These are phyloP conservation scores for Cyberlindnera suaveolens DNA, from an alignment of 805 yeast genomes.

Conservation along the genomic window DNA sequence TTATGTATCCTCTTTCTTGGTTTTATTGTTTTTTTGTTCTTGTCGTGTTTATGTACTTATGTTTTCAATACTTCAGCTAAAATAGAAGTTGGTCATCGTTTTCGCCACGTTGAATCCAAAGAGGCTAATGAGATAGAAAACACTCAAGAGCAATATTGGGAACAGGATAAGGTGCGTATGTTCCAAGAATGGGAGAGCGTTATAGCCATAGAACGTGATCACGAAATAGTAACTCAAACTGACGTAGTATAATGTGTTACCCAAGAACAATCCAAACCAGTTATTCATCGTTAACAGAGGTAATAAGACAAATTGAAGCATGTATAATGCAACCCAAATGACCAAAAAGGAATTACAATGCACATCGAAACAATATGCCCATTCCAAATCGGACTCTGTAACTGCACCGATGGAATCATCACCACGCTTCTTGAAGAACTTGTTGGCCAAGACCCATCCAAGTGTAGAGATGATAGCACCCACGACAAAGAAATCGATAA, in stretches of 20 bases:
- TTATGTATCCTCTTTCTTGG: neutral
- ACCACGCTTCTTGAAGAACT: slow-evolving; percentile 43
- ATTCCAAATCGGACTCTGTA: slow-evolving; percentile 52
- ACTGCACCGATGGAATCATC: slow-evolving; percentile 23
- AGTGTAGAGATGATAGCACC: slow-evolving; percentile 67
- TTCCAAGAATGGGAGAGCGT: slow-evolving; percentile 62
- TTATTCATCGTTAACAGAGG: slow-evolving; percentile 64
- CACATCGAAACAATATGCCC: slow-evolving; percentile 93
- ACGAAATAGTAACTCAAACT: slow-evolving; percentile 72
- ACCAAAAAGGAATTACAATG: slow-evolving; percentile 87
- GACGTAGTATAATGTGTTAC: slow-evolving; percentile 70
- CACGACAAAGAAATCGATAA: slow-evolving; percentile 68
- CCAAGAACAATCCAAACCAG: slow-evolving; percentile 64
- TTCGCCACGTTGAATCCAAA: slow-evolving; percentile 71
- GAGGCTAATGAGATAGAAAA: slow-evolving; percentile 54
- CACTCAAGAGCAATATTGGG: slow-evolving; percentile 56
- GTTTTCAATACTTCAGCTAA: slow-evolving; percentile 9
- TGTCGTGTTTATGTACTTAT: neutral
- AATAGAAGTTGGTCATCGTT: slow-evolving; percentile 40
- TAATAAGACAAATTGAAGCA: slow-evolving; percentile 65
- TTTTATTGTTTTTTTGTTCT: neutral
- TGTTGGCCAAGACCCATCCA: slow-evolving; percentile 68
- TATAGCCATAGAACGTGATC: slow-evolving; percentile 84
- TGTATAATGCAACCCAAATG: slow-evolving; percentile 71
- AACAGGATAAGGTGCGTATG: slow-evolving; percentile 55